Evolutionary conservation across 768 basidiomycete genomes (phyloP).

Genomic region (Panellus pusillus): DNA sequence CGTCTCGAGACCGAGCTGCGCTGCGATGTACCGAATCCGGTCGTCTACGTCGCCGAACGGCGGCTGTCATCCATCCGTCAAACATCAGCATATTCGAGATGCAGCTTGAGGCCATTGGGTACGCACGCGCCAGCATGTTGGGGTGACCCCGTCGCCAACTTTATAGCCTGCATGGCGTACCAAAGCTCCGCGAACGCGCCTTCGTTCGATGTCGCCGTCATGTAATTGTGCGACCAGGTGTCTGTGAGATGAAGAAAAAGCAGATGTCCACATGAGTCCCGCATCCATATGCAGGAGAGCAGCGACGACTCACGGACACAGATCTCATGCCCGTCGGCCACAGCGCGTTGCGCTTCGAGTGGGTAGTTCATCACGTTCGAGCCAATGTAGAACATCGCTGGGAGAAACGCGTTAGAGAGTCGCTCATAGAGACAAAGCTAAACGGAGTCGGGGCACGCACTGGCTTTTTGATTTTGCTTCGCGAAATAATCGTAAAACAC

Average conservation of each 20-base stretch:
- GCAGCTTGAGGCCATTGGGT: too few relatives aligned
- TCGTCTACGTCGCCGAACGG: slow-evolving; percentile 18
- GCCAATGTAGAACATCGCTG: slow-evolving; percentile 64
- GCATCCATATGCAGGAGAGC: neutral
- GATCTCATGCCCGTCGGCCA: slow-evolving; percentile 57
- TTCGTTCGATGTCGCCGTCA: slow-evolving; percentile 59
- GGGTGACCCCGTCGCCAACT: slow-evolving; percentile 54
- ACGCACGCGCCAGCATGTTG: slow-evolving; percentile 52
- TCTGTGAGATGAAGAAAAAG: slow-evolving; percentile 30
- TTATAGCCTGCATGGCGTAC: slow-evolving; percentile 62
- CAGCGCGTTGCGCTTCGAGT: slow-evolving; percentile 50
- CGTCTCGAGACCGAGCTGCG: slow-evolving; percentile 35
- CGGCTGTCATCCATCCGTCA: neutral
- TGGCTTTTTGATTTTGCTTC: slow-evolving; percentile 57
- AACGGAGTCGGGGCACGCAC: slow-evolving; percentile 32
- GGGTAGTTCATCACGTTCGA: slow-evolving; percentile 58
- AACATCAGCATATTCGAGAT: neutral
- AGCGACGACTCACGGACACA: slow-evolving; percentile 49
- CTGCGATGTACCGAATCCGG: slow-evolving; percentile 15
- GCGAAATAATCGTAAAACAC: slow-evolving; percentile 55
- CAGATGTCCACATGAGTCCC: too few relatives aligned
- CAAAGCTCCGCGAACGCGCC: slow-evolving; percentile 80
- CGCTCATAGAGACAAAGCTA: too few relatives aligned
- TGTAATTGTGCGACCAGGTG: slow-evolving; percentile 58
- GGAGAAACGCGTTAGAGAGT: too few relatives aligned